phyloP scores from a whole-genome alignment of 2,329 filamentous ascomycete genomes.

The Spiromastix sp. region DNA sequence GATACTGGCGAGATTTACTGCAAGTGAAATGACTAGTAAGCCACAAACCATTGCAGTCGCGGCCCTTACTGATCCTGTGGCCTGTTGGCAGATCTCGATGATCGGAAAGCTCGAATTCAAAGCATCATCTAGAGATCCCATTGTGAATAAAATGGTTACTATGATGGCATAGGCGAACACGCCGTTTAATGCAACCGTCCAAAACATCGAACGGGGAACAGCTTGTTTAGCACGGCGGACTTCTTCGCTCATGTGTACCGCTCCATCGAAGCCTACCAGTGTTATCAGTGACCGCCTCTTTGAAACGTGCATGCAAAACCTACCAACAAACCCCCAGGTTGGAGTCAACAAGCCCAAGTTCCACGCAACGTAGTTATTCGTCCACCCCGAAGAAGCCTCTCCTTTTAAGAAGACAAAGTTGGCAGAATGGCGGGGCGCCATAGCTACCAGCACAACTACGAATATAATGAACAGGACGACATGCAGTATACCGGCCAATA shows the following conservation, averaged over 20 bases:
- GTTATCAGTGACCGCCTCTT: conserved; percentile 28
- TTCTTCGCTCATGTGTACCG: conserved; percentile 40
- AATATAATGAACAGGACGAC: conserved; percentile 28
- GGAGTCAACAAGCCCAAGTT: conserved; percentile 29
- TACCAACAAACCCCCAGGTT: conserved; percentile 23
- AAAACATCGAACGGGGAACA: conserved; percentile 37
- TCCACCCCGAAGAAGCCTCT: conserved; percentile 22
- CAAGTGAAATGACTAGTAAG: conserved; percentile 28
- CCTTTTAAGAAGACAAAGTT: conserved; percentile 23
- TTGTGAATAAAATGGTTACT: conserved; percentile 34
- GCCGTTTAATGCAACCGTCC: conserved; percentile 34
- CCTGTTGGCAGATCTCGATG: conserved; percentile 33
- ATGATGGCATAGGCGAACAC: conserved; percentile 32
- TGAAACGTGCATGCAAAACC: conserved; percentile 28
- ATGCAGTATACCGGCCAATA: conserved; percentile 25
- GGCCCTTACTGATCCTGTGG: conserved; percentile 30
- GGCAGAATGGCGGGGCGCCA: conserved; percentile 22
- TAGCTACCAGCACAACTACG: conserved; percentile 21
- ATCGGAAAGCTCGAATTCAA: conserved; percentile 29
- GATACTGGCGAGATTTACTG: conserved; percentile 32
- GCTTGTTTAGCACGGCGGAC: conserved; percentile 35
- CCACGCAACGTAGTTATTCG: conserved; percentile 23
- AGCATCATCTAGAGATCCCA: conserved; percentile 29
- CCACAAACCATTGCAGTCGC: conserved; percentile 32
- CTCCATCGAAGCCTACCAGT: conserved; percentile 34